These are phyloP conservation scores for Diaporthe sp. DNA, from an alignment of 2,329 filamentous ascomycete genomes.

Conservation along the genomic window DNA sequence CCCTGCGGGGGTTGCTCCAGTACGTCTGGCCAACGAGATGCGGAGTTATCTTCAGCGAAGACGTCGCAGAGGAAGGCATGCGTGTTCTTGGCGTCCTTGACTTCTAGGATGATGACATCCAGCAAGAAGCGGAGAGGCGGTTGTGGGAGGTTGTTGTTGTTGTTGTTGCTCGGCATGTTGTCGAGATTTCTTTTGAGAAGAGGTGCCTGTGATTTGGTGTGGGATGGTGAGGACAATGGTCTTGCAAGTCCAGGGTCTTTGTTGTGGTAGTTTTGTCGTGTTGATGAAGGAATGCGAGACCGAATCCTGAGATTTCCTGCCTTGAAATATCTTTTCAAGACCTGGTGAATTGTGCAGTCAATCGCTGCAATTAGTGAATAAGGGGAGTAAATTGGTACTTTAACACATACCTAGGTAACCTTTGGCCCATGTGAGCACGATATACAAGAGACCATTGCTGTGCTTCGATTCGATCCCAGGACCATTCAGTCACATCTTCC, in stretches of 20 bases:
- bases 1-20: neutral
- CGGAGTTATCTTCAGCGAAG: neutral
- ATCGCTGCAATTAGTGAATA: neutral
- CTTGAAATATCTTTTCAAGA: neutral
- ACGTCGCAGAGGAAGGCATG: neutral
- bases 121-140: neutral
- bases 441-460: neutral
- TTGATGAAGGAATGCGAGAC: neutral
- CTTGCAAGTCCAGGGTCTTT: neutral
- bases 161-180: neutral
- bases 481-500: neutral
- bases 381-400: neutral
- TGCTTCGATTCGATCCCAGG: too few relatives aligned
- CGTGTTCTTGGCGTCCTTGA: neutral
- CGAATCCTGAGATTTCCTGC: neutral
- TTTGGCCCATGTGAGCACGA: neutral
- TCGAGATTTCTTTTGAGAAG: neutral
- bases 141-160: neutral
- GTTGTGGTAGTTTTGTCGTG: neutral
- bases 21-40: neutral
- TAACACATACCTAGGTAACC: neutral
- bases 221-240: neutral
- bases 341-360: neutral
- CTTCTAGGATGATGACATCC: neutral
- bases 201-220: neutral